Base-by-base conservation (phyloP, 2,329 filamentous ascomycete genomes). In the Daldinia eschscholtzii region DNA sequence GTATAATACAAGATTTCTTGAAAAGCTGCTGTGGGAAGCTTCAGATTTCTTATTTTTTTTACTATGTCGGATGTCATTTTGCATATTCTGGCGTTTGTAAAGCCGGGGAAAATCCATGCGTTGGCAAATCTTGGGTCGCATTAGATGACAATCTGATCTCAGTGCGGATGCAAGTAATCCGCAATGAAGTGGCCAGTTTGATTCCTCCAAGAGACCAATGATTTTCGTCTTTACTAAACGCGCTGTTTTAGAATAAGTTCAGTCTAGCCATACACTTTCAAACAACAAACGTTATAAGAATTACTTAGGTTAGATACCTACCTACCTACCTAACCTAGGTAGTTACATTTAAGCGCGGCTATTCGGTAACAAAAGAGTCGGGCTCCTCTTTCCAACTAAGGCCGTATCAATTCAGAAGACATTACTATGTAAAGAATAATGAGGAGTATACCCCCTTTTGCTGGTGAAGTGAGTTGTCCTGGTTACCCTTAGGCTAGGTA, bases 121-220 rank as follows among this genome's bases (percentile, higher is more conserved):
- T 7, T 4, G 26, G 26, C 15, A 10, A 10, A 52, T 52, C 46
- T 52, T 52, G 46, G 46, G 15, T 52, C 46, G 46, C 46, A 18
- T 39, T 39, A 13, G 13, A 39, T 30, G 6, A 35, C 9, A 18
- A 18, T 30, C 26, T 33, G 46, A 52, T 52, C 46, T 52, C 26
- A 33, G 4, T 26, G 46, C 26, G 15, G 46, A 52, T 52, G 46
- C 46, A 33, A 52, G 46, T 52, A 18, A 52, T 52, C 6, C 18
- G n/a, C 26, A 18, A 52, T 26, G 26, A 6, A 10, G 6, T 13
- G 26, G 26, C 26, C 26, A 18, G 46, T 33, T 48, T 28, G 18
- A 13, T 28, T 15, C 3, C 13, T 48, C 26, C 5, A 30, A 18
- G 7, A 6, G 26, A 7, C 46, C 46, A 52, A 52, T 9, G 26